These are phyloP conservation scores for Cercophora scortea DNA, from an alignment of 495 filamentous ascomycete species.

Conservation along the genomic window DNA sequence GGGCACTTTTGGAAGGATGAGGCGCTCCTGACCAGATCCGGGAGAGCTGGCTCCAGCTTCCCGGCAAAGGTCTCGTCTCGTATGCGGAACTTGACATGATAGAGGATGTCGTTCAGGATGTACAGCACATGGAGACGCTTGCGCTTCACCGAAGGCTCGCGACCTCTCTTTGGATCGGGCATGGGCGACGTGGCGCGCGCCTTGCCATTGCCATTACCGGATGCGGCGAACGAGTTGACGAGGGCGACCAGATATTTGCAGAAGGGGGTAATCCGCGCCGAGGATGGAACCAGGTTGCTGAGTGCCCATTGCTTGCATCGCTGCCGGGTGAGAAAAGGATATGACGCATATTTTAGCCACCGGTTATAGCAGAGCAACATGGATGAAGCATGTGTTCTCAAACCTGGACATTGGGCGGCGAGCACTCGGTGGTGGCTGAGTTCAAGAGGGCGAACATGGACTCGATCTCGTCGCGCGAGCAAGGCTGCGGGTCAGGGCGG, in stretches of 20 bases:
- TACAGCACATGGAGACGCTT: conserved; percentile 75
- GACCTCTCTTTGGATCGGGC: conserved; percentile 14
- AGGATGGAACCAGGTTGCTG: conserved; percentile 59
- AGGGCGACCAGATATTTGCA: conserved; percentile 72
- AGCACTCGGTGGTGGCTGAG: conserved; percentile 63
- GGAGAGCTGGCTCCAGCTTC: conserved; percentile 53
- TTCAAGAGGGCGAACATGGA: conserved; percentile 62
- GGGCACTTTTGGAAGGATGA: conserved; percentile 55
- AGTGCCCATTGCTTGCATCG: conserved; percentile 84
- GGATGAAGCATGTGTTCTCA: conserved; percentile 55
- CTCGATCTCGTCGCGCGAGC: conserved; percentile 64
- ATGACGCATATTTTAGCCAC: conserved; percentile 48
- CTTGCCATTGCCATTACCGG: not conserved
- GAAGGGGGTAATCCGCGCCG: conserved; percentile 55
- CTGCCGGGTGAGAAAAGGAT: conserved; percentile 39
- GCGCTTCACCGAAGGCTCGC: conserved; percentile 52
- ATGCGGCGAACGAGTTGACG: conserved; percentile 46
- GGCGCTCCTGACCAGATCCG: conserved; percentile 52
- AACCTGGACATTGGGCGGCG: conserved; percentile 88
- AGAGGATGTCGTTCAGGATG: conserved; percentile 73
- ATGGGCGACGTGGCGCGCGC: conserved; percentile 3
- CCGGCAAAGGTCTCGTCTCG: conserved; percentile 47
- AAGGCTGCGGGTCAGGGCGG: conserved; percentile 63
- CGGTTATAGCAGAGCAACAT: conserved; percentile 43
- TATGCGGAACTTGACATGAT: conserved; percentile 62